phyloP scores from a whole-genome alignment of 345 rosid genomes.

The Carallia pectinifolia region DNA sequence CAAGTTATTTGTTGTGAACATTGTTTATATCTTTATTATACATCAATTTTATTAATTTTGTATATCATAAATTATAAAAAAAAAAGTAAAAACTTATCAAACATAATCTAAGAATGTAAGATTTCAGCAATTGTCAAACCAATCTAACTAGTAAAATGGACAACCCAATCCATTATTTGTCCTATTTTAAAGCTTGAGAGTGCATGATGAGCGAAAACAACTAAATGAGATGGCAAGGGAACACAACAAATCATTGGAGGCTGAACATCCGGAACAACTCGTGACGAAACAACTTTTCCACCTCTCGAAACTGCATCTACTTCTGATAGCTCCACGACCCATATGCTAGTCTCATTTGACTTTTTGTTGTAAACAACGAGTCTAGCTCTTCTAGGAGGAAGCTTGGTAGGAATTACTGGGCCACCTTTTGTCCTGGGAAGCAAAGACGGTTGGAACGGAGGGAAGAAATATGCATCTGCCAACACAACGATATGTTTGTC shows the following conservation, averaged over 20 bases:
- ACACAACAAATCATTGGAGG: constrained; percentile 73
- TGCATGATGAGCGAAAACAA: not conserved
- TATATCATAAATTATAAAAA: too few species aligned
- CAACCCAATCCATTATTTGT: not conserved
- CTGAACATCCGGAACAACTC: constrained; percentile 79
- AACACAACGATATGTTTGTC: constrained; percentile 75
- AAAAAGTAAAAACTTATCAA: not conserved
- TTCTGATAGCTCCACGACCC: constrained; percentile 83
- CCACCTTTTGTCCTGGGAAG: constrained; percentile 84
- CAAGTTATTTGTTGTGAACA: too few species aligned
- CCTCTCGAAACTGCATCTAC: constrained; percentile 90
- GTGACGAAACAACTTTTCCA: constrained; percentile 79
- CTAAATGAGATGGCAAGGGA: not conserved
- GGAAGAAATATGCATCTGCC: constrained; percentile 93
- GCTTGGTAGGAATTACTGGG: constrained; percentile 75
- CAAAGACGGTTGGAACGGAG: constrained; percentile 89
- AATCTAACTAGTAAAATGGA: too few species aligned
- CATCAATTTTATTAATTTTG: too few species aligned
- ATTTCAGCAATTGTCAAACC: not conserved
- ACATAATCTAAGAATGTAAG: not conserved
- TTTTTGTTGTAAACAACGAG: constrained; percentile 75
- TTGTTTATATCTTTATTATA: not conserved
- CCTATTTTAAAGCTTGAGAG: not conserved
- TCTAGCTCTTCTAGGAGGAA: constrained; percentile 86
- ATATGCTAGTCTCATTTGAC: constrained; percentile 79